Evolutionary conservation across 306 rosid genomes (phyloP), one percentile per base, ranked within the genome.

Genomic region (Hylodesmum podocarpum): DNA sequence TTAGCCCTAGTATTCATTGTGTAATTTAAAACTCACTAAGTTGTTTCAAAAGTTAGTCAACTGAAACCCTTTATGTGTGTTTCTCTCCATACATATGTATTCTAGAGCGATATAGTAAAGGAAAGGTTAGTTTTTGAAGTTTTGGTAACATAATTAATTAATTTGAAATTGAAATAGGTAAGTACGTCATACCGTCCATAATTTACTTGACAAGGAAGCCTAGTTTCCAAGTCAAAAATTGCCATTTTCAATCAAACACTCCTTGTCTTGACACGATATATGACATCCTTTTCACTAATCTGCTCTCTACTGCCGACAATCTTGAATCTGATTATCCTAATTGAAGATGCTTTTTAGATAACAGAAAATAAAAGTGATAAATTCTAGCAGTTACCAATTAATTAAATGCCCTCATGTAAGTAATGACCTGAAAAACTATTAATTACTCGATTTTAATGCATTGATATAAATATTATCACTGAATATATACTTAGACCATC

Each of bases 281-380:
- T 53, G 34, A 16, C 66, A 36, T 51, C 8, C 14, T 13, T 70
- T 44, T 8, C 29, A 34, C 34, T 66, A 66, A 40, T 24, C 31
- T 71, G 12, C 12, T 22, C 53, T 57, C 18, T 14, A 4, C 77
- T 55, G 68, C 78, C 78, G 78, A 73, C 68, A 73, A 73, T 39
- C 39, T 57, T 55, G 78, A 73, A 73, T 72, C 9, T 6, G 12
- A 70, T 16, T 33, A 47, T 54, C 43, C 41, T 44, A 9, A 41
- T 66, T 15, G 3, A 6, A 41, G 22, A 1, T 8, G 15, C 21
- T 13, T 15, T 39, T 40, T 39, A 11, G 2, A 12, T 12, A 10
- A 12, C 10, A 21, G 19, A 57, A 62, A 33, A 2, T n/a, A n/a
- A n/a, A n/a, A n/a, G n/a, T 15, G 21, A 40, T 39, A 67, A 44